Evolutionary conservation across 495 filamentous ascomycete genomes (phyloP).

Genomic region (Talaromyces liani): DNA sequence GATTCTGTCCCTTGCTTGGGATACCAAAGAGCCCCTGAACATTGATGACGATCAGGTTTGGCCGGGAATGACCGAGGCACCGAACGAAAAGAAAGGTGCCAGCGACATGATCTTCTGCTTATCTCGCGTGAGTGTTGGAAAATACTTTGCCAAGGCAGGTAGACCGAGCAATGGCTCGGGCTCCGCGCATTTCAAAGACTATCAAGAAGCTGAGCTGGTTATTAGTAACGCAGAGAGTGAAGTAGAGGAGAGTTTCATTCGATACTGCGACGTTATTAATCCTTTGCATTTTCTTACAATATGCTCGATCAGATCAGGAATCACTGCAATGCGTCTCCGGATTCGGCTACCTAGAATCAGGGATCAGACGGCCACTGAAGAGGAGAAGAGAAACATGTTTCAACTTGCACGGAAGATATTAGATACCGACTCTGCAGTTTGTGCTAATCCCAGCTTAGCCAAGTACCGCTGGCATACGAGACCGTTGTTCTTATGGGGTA

Average conservation of each 20-base stretch:
- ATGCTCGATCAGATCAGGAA: background rate
- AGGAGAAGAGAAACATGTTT: background rate
- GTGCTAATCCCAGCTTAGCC: background rate
- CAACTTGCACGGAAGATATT: background rate
- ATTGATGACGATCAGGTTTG: background rate
- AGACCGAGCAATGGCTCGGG: background rate
- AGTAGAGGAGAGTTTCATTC: background rate
- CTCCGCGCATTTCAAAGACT: background rate
- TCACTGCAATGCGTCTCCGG: background rate
- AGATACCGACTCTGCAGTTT: background rate
- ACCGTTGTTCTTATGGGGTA: background rate
- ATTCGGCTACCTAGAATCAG: background rate
- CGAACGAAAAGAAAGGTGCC: background rate
- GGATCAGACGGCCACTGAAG: background rate
- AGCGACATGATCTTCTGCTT: background rate
- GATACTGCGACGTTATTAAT: background rate
- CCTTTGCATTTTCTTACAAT: background rate
- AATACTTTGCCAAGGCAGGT: background rate
- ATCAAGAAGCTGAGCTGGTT: background rate
- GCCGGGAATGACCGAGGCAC: background rate
- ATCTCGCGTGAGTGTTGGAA: background rate
- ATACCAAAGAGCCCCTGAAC: background rate
- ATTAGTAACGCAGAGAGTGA: background rate
- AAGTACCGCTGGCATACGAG: background rate
- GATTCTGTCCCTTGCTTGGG: background rate